phyloP scores from a whole-genome alignment of 257 asterid species.

The Salvia miltiorrhiza region DNA sequence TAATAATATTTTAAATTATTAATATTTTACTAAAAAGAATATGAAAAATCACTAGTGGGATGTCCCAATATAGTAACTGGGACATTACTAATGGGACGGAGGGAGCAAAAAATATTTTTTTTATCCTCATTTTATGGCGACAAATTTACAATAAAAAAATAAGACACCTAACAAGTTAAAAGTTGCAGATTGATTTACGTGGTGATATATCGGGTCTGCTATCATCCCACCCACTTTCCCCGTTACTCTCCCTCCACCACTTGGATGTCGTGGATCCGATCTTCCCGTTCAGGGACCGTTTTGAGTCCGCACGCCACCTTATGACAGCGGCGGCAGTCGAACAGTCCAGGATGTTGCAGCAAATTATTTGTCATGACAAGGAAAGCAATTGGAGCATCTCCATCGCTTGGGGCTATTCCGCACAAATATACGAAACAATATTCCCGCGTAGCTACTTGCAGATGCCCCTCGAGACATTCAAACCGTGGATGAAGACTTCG shows the following conservation, averaged over 20 bases:
- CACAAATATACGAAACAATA: slow-evolving; percentile 41
- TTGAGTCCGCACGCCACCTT: slow-evolving; percentile 42
- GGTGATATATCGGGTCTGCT: slow-evolving; percentile 56
- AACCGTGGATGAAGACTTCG: slow-evolving; percentile 26
- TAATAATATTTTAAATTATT: no score
- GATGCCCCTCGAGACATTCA: slow-evolving; percentile 51
- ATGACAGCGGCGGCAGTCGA: slow-evolving; percentile 51
- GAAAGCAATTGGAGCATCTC: slow-evolving; percentile 46
- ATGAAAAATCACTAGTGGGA: no score
- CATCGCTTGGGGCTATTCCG: slow-evolving; percentile 67
- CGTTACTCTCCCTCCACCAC: slow-evolving; percentile 57
- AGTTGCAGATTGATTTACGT: slow-evolving; percentile 40
- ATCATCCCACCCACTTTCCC: slow-evolving; percentile 46
- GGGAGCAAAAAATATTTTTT: no score
- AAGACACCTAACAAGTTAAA: no score
- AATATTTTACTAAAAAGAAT: no score
- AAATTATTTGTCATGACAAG: slow-evolving; percentile 46
- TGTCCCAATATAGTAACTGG: no score
- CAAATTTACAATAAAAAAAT: no score
- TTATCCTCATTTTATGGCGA: no score
- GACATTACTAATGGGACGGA: no score
- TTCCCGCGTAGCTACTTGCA: slow-evolving; percentile 50
- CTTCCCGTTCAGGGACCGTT: slow-evolving; percentile 44
- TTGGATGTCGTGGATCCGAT: slow-evolving; percentile 48
- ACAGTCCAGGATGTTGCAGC: slow-evolving; percentile 53